Evolutionary conservation across 352 stramenopile genomes (phyloP).

Genomic region (Phytophthora pseudosyringae): DNA sequence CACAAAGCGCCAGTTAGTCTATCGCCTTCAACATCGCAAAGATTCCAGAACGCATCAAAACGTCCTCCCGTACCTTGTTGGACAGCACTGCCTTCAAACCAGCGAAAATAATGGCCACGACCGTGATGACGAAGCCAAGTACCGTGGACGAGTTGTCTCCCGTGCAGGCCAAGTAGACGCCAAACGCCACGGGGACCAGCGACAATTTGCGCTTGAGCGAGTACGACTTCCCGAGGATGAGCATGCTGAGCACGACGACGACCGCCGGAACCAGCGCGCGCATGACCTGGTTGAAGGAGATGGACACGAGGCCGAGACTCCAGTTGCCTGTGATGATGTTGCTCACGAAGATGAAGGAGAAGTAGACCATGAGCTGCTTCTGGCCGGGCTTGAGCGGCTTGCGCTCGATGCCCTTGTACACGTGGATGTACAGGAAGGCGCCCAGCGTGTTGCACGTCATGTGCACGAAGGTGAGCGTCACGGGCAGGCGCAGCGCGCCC

Average conservation of each 20-base stretch:
- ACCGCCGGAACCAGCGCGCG: slow-evolving; percentile 82
- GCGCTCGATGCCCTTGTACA: slow-evolving; percentile 69
- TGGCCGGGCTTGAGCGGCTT: slow-evolving; percentile 69
- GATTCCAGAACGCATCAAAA: background rate
- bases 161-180: slow-evolving; percentile 84
- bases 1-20: slow-evolving; percentile 9
- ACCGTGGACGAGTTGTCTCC: slow-evolving; percentile 91
- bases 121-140: slow-evolving; percentile 90
- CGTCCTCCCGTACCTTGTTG: slow-evolving; percentile 64
- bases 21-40: background rate
- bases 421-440: slow-evolving; percentile 77
- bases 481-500: slow-evolving; percentile 62
- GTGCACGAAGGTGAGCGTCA: slow-evolving; percentile 93
- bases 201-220: slow-evolving; percentile 77
- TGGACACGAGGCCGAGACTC: slow-evolving; percentile 91
- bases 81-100: slow-evolving; percentile 93
- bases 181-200: slow-evolving; percentile 80
- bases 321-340: slow-evolving; percentile 97
- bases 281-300: slow-evolving; percentile 97
- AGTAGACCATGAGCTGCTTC: slow-evolving; percentile 85
- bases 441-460: slow-evolving; percentile 95
- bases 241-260: slow-evolving; percentile 81
- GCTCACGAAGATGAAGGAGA: slow-evolving; percentile 93
- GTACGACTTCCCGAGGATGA: slow-evolving; percentile 83
- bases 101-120: slow-evolving; percentile 90